phyloP scores from a whole-genome alignment of 148 eudicot species.

The Silene uniflora region DNA sequence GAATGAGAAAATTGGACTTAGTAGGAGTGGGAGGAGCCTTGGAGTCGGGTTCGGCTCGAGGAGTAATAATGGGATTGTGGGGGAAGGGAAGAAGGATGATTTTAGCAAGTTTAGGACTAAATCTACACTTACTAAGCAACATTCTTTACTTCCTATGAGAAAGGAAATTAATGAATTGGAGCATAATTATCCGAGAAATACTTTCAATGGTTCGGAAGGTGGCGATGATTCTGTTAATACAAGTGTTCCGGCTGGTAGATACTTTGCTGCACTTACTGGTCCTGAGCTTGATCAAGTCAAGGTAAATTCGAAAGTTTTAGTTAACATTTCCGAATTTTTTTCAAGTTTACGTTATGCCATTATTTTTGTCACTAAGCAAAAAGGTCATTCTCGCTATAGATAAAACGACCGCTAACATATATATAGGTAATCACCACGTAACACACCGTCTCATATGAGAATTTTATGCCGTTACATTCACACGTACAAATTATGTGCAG shows the following conservation, averaged over 20 bases:
- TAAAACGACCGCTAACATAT: too few relatives aligned
- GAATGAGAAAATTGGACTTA: conserved; percentile 38
- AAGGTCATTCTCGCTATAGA: too few relatives aligned
- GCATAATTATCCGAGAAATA: conserved; percentile 21
- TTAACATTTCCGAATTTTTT: too few relatives aligned
- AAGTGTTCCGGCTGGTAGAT: conserved; percentile 98
- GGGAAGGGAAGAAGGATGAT: conserved; percentile 50
- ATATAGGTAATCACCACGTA: too few relatives aligned
- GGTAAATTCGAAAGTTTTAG: conserved; percentile 26
- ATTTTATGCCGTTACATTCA: too few relatives aligned
- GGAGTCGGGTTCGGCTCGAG: conserved; percentile 51
- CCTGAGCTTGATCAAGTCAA: conserved; percentile 96
- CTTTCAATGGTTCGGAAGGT: conserved; percentile 26
- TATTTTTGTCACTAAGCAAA: too few relatives aligned
- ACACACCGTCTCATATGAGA: background rate
- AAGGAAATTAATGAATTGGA: conserved; percentile 27
- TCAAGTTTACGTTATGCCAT: too few relatives aligned
- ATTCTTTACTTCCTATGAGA: conserved; percentile 51
- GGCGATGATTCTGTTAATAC: conserved; percentile 47
- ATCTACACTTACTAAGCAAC: conserved; percentile 60
- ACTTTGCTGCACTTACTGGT: conserved; percentile 93
- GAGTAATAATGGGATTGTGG: conserved; percentile 26
- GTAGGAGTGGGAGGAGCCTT: conserved; percentile 80
- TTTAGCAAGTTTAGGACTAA: conserved; percentile 76
- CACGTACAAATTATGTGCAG: conserved; percentile 32